A percentile compares a stretch with the other conserved stretches of the same genome.
phyloP scores from a whole-genome alignment of 768 basidiomycete genomes.

The Termitomyces sp. region DNA sequence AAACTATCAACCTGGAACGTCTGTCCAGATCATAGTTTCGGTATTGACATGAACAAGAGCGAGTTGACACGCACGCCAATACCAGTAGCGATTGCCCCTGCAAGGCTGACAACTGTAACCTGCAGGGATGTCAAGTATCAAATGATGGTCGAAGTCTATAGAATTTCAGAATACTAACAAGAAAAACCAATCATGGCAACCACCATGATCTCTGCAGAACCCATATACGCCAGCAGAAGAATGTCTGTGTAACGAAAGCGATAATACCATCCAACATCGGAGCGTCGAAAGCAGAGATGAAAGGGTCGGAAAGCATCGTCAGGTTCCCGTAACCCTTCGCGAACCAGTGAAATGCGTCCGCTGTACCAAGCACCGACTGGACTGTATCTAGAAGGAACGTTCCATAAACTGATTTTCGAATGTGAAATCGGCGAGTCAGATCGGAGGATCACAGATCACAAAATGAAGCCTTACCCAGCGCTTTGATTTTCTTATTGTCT shows the following conservation, averaged over 20 bases:
- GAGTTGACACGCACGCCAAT: not conserved
- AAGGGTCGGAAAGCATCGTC: slow-evolving; percentile 7
- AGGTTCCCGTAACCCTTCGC: slow-evolving; percentile 4
- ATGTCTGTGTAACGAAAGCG: slow-evolving; percentile 6
- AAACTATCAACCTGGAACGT: slow-evolving; percentile 3
- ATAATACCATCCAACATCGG: slow-evolving; percentile 10
- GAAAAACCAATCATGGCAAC: not conserved
- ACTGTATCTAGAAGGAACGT: not conserved
- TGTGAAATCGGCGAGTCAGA: not conserved
- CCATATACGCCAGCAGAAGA: slow-evolving; percentile 9
- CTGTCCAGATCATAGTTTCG: not conserved
- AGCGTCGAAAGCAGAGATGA: slow-evolving; percentile 6
- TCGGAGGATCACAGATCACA: too few relatives aligned
- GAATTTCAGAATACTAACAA: not conserved
- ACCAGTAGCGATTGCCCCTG: slow-evolving; percentile 7
- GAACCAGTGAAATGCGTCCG: slow-evolving; percentile 7
- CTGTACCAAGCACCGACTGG: not conserved
- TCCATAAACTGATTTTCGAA: not conserved
- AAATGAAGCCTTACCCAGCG: not conserved
- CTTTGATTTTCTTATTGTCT: not conserved
- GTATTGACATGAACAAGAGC: not conserved
- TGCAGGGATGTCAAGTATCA: not conserved
- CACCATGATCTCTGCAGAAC: slow-evolving; percentile 7
- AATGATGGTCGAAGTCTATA: not conserved
- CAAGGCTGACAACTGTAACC: slow-evolving; percentile 4